These are phyloP conservation scores for Carex arenaria DNA, from an alignment of 202 grass and related monocot genomes.

Conservation along the genomic window DNA sequence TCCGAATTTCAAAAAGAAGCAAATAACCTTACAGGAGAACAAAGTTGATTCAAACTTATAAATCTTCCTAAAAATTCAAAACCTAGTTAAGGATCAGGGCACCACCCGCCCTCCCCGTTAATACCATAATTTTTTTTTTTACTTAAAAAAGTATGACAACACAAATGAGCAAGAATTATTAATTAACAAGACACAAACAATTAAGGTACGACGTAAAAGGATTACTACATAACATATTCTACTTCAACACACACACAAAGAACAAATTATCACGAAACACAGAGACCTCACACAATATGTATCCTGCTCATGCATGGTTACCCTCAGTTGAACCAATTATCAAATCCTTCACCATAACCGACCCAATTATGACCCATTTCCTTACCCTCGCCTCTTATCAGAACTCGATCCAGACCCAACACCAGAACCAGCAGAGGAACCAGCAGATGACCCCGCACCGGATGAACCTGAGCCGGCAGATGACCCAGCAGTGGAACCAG, in stretches of 20 bases:
- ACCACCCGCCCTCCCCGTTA: too few relatives aligned
- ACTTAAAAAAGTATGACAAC: too few relatives aligned
- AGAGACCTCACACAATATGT: background rate
- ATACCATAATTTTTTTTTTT: too few relatives aligned
- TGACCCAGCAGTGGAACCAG: slow-evolving; percentile 7
- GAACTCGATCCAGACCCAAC: slow-evolving; percentile 13
- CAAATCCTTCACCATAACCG: background rate
- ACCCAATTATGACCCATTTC: background rate
- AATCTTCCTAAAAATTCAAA: too few relatives aligned
- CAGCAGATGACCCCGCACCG: slow-evolving; percentile 26
- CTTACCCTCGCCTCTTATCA: background rate
- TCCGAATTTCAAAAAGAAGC: too few relatives aligned
- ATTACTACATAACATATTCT: too few relatives aligned
- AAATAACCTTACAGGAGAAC: too few relatives aligned
- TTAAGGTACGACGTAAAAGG: too few relatives aligned
- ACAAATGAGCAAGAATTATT: too few relatives aligned
- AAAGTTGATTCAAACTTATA: too few relatives aligned
- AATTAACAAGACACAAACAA: too few relatives aligned
- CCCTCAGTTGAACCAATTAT: background rate
- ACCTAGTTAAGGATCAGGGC: too few relatives aligned
- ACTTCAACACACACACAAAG: background rate
- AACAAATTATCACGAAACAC: background rate
- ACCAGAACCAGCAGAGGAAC: slow-evolving; percentile 15
- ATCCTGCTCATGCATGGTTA: background rate
- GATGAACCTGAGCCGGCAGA: background rate